Base-by-base conservation (phyloP, 2,329 filamentous ascomycete species). In the Verticillium albo-atrum region DNA sequence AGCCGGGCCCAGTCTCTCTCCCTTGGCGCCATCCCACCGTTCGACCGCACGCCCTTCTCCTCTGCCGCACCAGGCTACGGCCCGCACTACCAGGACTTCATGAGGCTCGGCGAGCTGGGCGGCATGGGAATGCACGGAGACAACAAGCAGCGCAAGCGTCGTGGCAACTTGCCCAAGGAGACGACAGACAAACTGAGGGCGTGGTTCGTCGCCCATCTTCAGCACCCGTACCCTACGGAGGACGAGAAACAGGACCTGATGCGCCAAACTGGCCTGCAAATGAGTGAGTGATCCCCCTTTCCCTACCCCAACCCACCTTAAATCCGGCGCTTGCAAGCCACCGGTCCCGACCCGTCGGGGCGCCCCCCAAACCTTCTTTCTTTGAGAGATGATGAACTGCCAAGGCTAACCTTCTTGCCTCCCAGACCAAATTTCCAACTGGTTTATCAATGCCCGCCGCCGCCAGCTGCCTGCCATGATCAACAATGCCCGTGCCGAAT, bases 101-200 rank as follows among this genome's bases (percentile, higher is more conserved):
- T 76, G 64, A 74, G 76, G 14, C 75, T 75, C 25, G 71, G 72
- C 17, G 76, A 80, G 3, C 70, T 76, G 55, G 71, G 75, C 25
- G 64, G 68, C 14, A 71, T 72, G 64, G 72, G 71, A 7, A 65
- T 74, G 58, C 71, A 69, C 20, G 74, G 70, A 2, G 81, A 83
- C 59, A 75, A 69, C 60, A 84, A 82, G 70, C 80, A 80, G 64
- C 76, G 84, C 32, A 88, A 86, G 71, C 82, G 92, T 57, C 83
- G 92, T 42, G 92, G 92, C 1, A 97, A 97, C 68, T 79, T 97
- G 3, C 92, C 92, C n/a, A 96, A 96, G 70, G 89, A 92, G 58
- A 91, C 91, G 0, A 97, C 92, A 0, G 90, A 93, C 70, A 88
- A 90, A 65, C 79, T 97, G 47, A 85, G 90, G 58, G 79, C 84